Conservation (phyloP, 169 alveolate genomes). For the Eimeria mitis region DNA sequence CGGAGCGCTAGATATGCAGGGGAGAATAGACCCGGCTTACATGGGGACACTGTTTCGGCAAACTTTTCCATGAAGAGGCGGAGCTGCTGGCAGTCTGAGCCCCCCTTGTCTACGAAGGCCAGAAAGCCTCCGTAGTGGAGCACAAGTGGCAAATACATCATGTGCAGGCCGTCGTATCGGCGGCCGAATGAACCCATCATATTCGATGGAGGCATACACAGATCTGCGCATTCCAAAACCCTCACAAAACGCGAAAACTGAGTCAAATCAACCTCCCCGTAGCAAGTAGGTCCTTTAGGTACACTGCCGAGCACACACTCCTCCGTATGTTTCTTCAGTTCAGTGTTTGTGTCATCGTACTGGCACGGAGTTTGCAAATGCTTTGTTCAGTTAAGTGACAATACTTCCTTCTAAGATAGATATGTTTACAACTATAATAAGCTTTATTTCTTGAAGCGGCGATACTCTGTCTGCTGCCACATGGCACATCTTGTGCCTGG, state of each 20-base stretch:
- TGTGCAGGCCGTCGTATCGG: constrained; percentile 61
- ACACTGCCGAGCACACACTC: not conserved
- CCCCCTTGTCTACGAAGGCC: constrained; percentile 57
- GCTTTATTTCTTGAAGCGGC: too few relatives aligned
- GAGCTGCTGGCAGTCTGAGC: constrained; percentile 58
- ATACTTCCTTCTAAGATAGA: too few relatives aligned
- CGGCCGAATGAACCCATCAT: constrained; percentile 47
- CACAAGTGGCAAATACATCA: constrained; percentile 40
- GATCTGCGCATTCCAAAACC: not conserved
- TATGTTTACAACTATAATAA: too few relatives aligned
- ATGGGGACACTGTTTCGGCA: constrained; percentile 35
- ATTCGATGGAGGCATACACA: constrained; percentile 16
- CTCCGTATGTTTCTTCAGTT: not conserved
- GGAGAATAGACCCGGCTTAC: not conserved
- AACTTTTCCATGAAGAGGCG: constrained; percentile 43
- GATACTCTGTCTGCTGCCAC: too few relatives aligned
- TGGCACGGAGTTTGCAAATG: too few relatives aligned
- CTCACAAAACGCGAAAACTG: not conserved
- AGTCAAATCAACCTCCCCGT: not conserved
- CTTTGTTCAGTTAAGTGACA: too few relatives aligned
- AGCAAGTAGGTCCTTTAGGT: not conserved
- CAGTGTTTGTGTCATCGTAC: not conserved
- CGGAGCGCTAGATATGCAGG: not conserved
- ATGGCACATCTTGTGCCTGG: not conserved
- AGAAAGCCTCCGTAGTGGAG: constrained; percentile 53